These are phyloP conservation scores for Diaporthe citri DNA, from an alignment of 2,329 filamentous ascomycete species.

Conservation along the genomic window DNA sequence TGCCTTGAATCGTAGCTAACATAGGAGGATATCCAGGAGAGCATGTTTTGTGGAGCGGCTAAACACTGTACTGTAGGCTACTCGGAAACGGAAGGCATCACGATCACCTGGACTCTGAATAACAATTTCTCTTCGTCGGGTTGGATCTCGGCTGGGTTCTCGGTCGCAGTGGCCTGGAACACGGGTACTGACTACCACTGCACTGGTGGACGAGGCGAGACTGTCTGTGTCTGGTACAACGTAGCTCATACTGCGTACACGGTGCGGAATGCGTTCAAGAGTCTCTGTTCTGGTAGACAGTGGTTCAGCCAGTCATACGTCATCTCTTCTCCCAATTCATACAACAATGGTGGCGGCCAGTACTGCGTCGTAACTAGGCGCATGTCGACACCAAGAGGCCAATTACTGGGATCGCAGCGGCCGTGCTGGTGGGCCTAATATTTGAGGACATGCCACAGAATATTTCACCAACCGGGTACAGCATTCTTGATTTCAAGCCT, in stretches of 20 bases:
- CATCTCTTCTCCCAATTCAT: not conserved
- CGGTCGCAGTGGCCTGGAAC: not conserved
- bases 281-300: not conserved
- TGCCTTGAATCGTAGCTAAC: not conserved
- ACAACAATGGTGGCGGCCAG: not conserved
- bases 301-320: not conserved
- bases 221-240: not conserved
- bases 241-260: not conserved
- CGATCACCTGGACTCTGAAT: not conserved
- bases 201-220: not conserved
- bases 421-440: not conserved
- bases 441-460: not conserved
- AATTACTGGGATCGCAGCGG: not conserved
- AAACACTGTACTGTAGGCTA: not conserved
- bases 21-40: not conserved
- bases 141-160: not conserved
- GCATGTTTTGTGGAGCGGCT: not conserved
- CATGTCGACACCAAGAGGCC: not conserved
- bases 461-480: not conserved
- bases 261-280: not conserved
- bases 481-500: not conserved
- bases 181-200: not conserved
- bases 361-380: not conserved
- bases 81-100: not conserved
- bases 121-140: too few species aligned